phyloP scores from a whole-genome alignment of 345 rosid genomes.

The Excoecaria agallocha region DNA sequence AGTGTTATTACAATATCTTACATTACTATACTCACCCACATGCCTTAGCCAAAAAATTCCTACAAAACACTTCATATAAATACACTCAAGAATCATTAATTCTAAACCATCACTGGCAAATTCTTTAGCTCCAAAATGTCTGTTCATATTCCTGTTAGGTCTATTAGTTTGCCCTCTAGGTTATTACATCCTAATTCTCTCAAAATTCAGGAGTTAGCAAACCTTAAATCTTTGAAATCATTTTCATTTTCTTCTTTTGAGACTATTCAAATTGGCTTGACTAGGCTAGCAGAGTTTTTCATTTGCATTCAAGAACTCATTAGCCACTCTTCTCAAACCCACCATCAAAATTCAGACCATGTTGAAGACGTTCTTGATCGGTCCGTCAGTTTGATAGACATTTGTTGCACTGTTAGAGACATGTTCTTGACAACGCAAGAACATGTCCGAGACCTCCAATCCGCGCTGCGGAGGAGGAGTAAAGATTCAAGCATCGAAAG shows the following conservation, averaged over 20 bases:
- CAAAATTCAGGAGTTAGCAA: constrained; percentile 27
- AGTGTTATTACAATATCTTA: constrained; percentile 31
- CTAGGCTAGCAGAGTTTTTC: constrained; percentile 38
- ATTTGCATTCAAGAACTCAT: constrained; percentile 32
- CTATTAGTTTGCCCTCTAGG: constrained; percentile 51
- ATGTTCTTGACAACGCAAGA: constrained; percentile 39
- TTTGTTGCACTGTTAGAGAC: constrained; percentile 37
- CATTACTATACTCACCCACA: constrained; percentile 13
- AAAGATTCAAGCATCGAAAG: constrained; percentile 34
- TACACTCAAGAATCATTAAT: neutral
- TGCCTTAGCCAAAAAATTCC: constrained; percentile 25
- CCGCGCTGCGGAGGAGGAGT: constrained; percentile 44
- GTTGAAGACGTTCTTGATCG: constrained; percentile 42
- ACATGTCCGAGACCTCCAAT: constrained; percentile 38
- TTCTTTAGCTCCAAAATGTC: constrained; percentile 2
- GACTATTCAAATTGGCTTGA: constrained; percentile 29
- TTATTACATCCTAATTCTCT: constrained; percentile 24
- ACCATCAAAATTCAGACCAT: constrained; percentile 14
- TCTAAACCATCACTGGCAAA: constrained; percentile 1
- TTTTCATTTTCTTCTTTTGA: constrained; percentile 13
- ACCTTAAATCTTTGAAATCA: constrained; percentile 19
- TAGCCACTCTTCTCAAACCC: constrained; percentile 31
- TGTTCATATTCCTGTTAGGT: constrained; percentile 36
- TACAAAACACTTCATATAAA: constrained; percentile 13
- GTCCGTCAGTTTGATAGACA: constrained; percentile 42